phyloP scores from a whole-genome alignment of 768 basidiomycete genomes.

The Lepiota venenata region DNA sequence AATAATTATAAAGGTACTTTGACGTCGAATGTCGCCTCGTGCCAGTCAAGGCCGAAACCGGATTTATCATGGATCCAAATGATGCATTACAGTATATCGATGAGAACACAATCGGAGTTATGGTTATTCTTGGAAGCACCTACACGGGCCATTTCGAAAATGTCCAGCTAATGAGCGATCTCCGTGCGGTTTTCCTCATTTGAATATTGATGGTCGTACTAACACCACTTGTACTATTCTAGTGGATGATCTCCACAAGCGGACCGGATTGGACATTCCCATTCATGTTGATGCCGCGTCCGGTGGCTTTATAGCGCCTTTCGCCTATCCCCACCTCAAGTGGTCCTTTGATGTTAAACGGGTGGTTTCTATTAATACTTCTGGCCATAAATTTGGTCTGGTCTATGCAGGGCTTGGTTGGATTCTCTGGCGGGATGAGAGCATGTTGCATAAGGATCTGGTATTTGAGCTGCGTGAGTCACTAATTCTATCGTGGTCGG shows the following conservation, averaged over 20 bases:
- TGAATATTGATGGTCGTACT: neutral
- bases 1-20: constrained; percentile 35
- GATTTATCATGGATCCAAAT: constrained; percentile 52
- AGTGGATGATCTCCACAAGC: constrained; percentile 52
- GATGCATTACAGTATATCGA: constrained; percentile 58
- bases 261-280: constrained; percentile 55
- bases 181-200: constrained; percentile 26
- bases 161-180: constrained; percentile 51
- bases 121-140: constrained; percentile 48
- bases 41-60: constrained; percentile 39
- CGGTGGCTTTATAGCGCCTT: constrained; percentile 63
- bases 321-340: constrained; percentile 51
- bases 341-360: constrained; percentile 60
- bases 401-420: constrained; percentile 58
- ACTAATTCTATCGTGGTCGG: neutral
- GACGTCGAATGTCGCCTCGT: constrained; percentile 59
- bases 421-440: constrained; percentile 59
- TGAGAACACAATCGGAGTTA: constrained; percentile 70
- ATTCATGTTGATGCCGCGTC: constrained; percentile 70
- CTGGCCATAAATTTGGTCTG: constrained; percentile 58
- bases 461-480: constrained; percentile 61
- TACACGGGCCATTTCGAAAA: constrained; percentile 68
- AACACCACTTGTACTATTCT: neutral
- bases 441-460: constrained; percentile 55
- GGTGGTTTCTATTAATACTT: constrained; percentile 51